phyloP scores from a whole-genome alignment of 2,329 filamentous ascomycete species.

The Beauveria bassiana region DNA sequence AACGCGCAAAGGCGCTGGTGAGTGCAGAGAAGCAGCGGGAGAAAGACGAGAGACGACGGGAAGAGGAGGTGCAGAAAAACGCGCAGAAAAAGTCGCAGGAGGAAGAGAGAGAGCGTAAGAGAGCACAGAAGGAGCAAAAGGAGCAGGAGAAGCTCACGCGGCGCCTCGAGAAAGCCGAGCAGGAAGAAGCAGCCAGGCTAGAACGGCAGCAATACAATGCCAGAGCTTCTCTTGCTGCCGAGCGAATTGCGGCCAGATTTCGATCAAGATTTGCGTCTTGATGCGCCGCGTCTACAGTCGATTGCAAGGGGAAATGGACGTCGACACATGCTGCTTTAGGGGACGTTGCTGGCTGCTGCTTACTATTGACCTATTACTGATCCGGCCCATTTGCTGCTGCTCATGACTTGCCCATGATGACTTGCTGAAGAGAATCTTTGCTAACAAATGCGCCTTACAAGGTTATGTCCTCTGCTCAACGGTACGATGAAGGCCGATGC shows the following conservation, averaged over 20 bases:
- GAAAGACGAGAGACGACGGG: neutral
- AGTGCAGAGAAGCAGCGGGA: neutral
- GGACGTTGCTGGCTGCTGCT: conserved; percentile 5
- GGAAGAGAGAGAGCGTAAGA: neutral
- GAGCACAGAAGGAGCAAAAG: neutral
- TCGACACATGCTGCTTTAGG: conserved; percentile 9
- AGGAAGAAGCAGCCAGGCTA: neutral
- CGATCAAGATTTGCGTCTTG: neutral
- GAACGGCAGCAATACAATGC: neutral
- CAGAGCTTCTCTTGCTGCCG: neutral
- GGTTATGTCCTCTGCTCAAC: conserved; percentile 77
- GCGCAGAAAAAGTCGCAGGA: neutral
- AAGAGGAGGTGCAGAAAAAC: neutral
- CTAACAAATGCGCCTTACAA: conserved; percentile 32
- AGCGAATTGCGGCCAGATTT: neutral
- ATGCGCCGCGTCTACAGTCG: neutral
- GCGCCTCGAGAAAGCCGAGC: neutral
- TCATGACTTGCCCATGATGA: conserved; percentile 18
- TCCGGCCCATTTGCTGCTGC: neutral
- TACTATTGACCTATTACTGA: conserved; percentile 2
- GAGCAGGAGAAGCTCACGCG: neutral
- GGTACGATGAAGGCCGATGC: conserved; percentile 63
- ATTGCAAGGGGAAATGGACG: neutral
- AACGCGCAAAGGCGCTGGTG: conserved; percentile 5
- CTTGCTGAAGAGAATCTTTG: conserved; percentile 10